Evolutionary conservation across 495 filamentous ascomycete species (phyloP), one percentile per base, ranked within the genome.

Genomic region (Penicillium argentinense): DNA sequence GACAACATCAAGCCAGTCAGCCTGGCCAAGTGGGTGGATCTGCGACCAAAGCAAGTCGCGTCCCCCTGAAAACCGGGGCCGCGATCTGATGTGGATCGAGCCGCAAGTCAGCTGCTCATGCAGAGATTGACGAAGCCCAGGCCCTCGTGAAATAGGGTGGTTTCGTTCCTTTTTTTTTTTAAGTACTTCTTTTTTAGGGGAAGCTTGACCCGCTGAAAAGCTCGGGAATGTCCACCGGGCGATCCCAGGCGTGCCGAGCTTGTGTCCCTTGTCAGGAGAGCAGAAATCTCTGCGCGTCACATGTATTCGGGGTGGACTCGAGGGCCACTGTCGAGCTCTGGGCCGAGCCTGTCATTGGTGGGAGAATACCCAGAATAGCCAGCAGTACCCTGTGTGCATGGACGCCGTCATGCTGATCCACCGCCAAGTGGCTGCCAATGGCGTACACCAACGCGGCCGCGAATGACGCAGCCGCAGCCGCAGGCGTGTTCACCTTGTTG

Each of bases 281-380:
- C 17, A 16, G 55, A 68, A 67, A 65, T 52, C 38, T 68, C 65
- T 67, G 52, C 53, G 52, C 55, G 64, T 70, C 67, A 68, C 65
- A 68, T 68, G 64, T 24, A 34, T 52, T 46, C 42, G 54, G 39
- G 26, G 34, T 18, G 25, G 45, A 39, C 40, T 16, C 44, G 25
- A 26, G 25, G 9, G 29, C 29, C 29, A 33, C 29, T 4, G 7
- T 29, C n/a, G 29, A 33, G 29, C 29, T 33, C 29, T 33, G 29
- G 17, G 45, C 61, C 59, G 59, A 67, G 54, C 1, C 3, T 14
- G n/a, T 57, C 25, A 71, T 70, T 70, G 68, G 64, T 66, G 68
- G 64, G 62, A 61, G 47, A 60, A 57, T 48, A 19, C 47, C 33
- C 42, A 54, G 45, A 43, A 48, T 9, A 8, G 7, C n/a, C 33